Evolutionary conservation across 371 early-diverging fungal genomes (phyloP).

Genomic region (Batkoa obscura): DNA sequence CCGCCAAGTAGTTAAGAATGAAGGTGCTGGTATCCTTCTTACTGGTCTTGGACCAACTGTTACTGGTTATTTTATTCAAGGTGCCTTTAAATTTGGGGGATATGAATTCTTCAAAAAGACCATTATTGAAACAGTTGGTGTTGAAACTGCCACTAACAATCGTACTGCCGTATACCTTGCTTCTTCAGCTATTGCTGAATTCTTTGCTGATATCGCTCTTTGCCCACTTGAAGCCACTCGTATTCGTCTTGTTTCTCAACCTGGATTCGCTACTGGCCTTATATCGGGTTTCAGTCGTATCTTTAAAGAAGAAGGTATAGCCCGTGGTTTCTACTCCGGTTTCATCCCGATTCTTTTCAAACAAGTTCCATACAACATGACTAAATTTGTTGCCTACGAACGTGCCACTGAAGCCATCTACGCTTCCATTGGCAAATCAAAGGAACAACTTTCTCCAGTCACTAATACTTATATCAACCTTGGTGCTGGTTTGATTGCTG

Average conservation of each 20-base stretch:
- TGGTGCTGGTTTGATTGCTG: slow-evolving; percentile 77
- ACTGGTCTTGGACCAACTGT: slow-evolving; percentile 70
- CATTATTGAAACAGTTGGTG: slow-evolving; percentile 45
- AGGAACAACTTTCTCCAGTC: slow-evolving; percentile 24
- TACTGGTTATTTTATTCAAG: slow-evolving; percentile 59
- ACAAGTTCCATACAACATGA: slow-evolving; percentile 82
- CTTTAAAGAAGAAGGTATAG: slow-evolving; percentile 42
- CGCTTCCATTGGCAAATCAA: slow-evolving; percentile 20
- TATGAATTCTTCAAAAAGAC: slow-evolving; percentile 79
- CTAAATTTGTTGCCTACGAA: slow-evolving; percentile 85
- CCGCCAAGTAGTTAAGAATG: slow-evolving; percentile 51
- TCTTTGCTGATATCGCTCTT: slow-evolving; percentile 79
- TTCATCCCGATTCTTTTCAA: slow-evolving; percentile 56
- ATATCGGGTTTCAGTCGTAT: slow-evolving; percentile 33
- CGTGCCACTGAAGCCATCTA: slow-evolving; percentile 36
- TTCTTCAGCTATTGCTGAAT: slow-evolving; percentile 72
- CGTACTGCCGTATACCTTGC: slow-evolving; percentile 66
- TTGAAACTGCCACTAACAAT: slow-evolving; percentile 58
- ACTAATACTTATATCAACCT: slow-evolving; percentile 54
- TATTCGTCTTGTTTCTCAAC: slow-evolving; percentile 58
- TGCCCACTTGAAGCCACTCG: slow-evolving; percentile 64
- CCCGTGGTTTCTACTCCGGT: slow-evolving; percentile 55
- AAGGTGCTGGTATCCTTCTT: slow-evolving; percentile 66
- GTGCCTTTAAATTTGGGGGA: slow-evolving; percentile 81
- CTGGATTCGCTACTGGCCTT: slow-evolving; percentile 43